These are phyloP conservation scores for Ricinus communis DNA, from an alignment of 345 rosid species.

Conservation along the genomic window DNA sequence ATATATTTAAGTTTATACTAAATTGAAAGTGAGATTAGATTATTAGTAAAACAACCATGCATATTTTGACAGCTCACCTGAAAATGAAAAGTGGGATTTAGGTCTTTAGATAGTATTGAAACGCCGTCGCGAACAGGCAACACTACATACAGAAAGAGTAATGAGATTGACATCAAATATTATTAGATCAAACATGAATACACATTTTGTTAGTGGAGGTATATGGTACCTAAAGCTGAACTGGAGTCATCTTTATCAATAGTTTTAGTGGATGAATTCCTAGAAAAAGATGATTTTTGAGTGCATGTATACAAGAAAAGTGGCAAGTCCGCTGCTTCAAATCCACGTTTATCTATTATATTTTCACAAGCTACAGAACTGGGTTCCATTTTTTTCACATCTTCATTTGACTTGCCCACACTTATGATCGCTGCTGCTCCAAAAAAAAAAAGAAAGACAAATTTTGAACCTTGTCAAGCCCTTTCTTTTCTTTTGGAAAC, in stretches of 20 bases:
- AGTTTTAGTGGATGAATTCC: conserved; percentile 8
- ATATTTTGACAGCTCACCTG: conserved; percentile 32
- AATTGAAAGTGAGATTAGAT: neutral
- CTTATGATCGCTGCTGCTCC: conserved; percentile 16
- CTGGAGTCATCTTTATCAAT: neutral
- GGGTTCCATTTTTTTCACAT: conserved; percentile 16
- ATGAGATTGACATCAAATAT: neutral
- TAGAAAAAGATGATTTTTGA: conserved; percentile 18
- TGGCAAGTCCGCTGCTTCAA: conserved; percentile 32
- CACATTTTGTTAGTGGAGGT: neutral
- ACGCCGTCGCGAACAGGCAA: conserved; percentile 41
- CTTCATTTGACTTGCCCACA: conserved; percentile 24
- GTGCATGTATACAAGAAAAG: conserved; percentile 35
- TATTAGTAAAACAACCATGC: neutral
- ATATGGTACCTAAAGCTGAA: conserved; percentile 23
- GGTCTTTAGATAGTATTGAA: conserved; percentile 28
- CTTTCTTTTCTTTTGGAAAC: too few species aligned
- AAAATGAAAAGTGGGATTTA: conserved; percentile 49
- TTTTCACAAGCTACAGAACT: conserved; percentile 12
- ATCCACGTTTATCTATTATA: conserved; percentile 12
- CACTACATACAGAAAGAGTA: neutral
- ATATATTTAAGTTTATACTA: neutral
- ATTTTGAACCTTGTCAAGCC: neutral
- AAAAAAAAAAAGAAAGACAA: neutral
- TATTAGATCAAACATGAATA: neutral